phyloP scores from a whole-genome alignment of 257 asterid species.

The Penstemon barbatus region DNA sequence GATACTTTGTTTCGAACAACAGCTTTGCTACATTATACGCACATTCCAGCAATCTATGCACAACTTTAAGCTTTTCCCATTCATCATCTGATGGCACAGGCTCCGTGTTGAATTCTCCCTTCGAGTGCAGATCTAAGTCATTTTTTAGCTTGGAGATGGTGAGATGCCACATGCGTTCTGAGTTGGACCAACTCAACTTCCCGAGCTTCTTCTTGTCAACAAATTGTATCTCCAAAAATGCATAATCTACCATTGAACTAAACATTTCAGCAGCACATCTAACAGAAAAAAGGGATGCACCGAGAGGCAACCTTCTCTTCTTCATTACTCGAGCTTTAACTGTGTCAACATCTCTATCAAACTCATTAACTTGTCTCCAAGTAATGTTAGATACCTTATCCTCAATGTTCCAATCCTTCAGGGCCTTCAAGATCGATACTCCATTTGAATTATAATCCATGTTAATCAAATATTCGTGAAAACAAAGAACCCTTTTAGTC shows the following conservation, averaged over 20 bases:
- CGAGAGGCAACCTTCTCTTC: conserved; percentile 14
- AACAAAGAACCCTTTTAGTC: conserved; percentile 17
- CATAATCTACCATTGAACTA: conserved; percentile 28
- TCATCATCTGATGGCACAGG: conserved; percentile 2
- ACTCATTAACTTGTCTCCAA: neutral
- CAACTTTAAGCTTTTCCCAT: conserved; percentile 6
- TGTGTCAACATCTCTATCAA: conserved; percentile 22
- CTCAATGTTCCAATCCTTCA: conserved; percentile 17
- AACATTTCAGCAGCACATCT: conserved; percentile 33
- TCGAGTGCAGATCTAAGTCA: conserved; percentile 22
- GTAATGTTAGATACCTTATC: conserved; percentile 18
- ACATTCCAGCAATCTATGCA: neutral
- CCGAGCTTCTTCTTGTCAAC: neutral
- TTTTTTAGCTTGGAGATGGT: conserved; percentile 18
- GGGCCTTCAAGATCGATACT: conserved; percentile 10
- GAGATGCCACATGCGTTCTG: conserved; percentile 20
- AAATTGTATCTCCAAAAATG: conserved; percentile 17
- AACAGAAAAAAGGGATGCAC: conserved; percentile 16
- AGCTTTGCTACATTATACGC: neutral
- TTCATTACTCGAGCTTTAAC: conserved; percentile 1
- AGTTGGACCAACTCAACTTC: neutral
- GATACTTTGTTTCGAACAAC: conserved; percentile 1
- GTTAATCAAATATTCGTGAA: neutral
- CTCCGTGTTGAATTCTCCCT: conserved; percentile 7
- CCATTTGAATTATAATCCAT: neutral